Evolutionary conservation across 2,329 filamentous ascomycete genomes (phyloP).

Genomic region (Eutypella sp.): DNA sequence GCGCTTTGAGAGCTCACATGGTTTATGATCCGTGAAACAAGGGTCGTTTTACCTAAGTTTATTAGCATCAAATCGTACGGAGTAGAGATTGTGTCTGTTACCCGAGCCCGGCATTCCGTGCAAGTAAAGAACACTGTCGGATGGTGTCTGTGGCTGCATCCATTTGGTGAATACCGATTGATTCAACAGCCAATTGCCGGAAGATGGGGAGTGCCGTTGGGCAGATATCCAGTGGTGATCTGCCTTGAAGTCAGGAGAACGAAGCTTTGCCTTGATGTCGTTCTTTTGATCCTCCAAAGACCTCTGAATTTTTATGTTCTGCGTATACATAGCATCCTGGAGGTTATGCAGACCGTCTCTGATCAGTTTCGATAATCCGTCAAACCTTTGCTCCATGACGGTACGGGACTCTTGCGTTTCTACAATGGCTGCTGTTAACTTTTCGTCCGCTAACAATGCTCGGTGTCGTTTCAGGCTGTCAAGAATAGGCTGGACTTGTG

Average conservation of each 20-base stretch:
- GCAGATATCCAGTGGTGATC: not conserved
- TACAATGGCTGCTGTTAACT: constrained; percentile 6
- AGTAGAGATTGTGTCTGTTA: not conserved
- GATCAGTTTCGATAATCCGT: not conserved
- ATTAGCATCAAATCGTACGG: not conserved
- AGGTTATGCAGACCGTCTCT: not conserved
- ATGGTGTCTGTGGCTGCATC: not conserved
- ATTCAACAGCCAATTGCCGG: not conserved
- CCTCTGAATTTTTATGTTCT: not conserved
- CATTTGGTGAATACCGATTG: not conserved
- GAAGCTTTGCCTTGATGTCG: constrained; percentile 1
- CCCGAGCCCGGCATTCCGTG: constrained; percentile 17
- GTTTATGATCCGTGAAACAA: constrained; percentile 5
- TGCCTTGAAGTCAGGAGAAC: constrained; percentile 1
- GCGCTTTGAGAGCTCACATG: not conserved
- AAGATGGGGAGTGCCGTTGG: not conserved
- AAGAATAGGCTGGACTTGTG: constrained; percentile 11
- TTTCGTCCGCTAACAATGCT: constrained; percentile 10
- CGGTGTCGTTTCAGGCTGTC: constrained; percentile 16
- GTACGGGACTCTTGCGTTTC: constrained; percentile 6
- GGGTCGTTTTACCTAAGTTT: constrained; percentile 7
- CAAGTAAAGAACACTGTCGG: constrained; percentile 8
- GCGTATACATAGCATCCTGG: not conserved
- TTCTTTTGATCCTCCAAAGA: not conserved
- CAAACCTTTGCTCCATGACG: not conserved